Evolutionary conservation across 306 rosid genomes (phyloP).

Genomic region (Pachyrhizus erosus): DNA sequence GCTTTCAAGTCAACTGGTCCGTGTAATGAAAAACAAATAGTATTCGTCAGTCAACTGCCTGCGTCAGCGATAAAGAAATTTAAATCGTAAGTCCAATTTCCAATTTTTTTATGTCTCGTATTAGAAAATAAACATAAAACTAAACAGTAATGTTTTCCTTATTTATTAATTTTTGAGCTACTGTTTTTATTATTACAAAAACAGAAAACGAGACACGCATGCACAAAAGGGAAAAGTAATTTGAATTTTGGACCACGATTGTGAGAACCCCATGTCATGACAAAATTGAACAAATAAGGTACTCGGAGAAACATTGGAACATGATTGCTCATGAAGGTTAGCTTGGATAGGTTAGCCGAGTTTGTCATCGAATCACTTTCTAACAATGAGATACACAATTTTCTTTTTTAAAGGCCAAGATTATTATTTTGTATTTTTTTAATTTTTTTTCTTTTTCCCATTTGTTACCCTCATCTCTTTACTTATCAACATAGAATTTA

Average conservation of each 20-base stretch:
- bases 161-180: background rate
- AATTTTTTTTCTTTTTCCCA: too few relatives aligned
- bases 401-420: too few relatives aligned
- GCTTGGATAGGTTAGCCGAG: too few relatives aligned
- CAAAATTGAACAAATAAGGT: background rate
- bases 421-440: too few relatives aligned
- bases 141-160: background rate
- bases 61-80: background rate
- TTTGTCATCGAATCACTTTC: too few relatives aligned
- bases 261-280: background rate
- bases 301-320: background rate
- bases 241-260: background rate
- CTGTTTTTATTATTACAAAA: background rate
- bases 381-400: too few relatives aligned
- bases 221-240: background rate
- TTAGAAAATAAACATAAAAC: background rate
- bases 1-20: background rate
- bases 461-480: too few relatives aligned
- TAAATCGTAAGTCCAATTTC: background rate
- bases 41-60: background rate
- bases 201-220: background rate
- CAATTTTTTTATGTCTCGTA: background rate
- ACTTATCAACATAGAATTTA: too few relatives aligned
- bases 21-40: background rate
- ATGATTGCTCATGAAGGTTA: too few relatives aligned